A percentile compares a stretch with the other conserved stretches of the same genome.
phyloP scores from a whole-genome alignment of 768 basidiomycete genomes.

The Pleurotus salmoneostramineus region DNA sequence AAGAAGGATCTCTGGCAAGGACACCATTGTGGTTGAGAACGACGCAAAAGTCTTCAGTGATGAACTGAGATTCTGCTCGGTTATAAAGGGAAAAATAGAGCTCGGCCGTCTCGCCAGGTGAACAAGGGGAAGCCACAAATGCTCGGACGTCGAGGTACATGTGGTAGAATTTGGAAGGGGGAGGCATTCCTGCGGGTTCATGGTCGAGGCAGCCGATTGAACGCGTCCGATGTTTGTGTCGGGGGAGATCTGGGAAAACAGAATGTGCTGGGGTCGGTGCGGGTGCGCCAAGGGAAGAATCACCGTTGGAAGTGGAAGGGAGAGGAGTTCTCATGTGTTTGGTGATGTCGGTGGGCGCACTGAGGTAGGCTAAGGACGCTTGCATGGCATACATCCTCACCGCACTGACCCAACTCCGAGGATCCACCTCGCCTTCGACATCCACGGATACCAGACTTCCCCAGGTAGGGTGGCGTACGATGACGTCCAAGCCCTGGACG shows the following conservation, averaged over 20 bases:
- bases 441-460: constrained; percentile 91
- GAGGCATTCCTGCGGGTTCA: constrained; percentile 26
- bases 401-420: constrained; percentile 83
- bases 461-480: constrained; percentile 93
- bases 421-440: constrained; percentile 77
- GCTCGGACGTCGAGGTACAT: constrained; percentile 88
- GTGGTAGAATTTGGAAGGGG: constrained; percentile 77
- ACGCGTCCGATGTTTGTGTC: constrained; percentile 34
- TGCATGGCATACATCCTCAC: constrained; percentile 93
- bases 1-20: constrained; percentile 71
- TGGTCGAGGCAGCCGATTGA: constrained; percentile 28
- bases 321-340: constrained; percentile 26
- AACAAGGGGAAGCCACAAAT: constrained; percentile 87
- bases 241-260: constrained; percentile 59
- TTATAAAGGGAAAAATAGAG: constrained; percentile 93
- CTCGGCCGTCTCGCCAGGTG: constrained; percentile 89
- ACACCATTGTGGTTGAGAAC: constrained; percentile 91
- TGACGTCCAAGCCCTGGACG: constrained; percentile 88
- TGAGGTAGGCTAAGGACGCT: constrained; percentile 73
- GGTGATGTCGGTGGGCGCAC: constrained; percentile 39
- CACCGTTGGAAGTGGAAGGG: constrained; percentile 38
- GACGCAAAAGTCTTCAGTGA: constrained; percentile 91
- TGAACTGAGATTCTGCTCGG: constrained; percentile 76
- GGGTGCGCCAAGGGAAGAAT: constrained; percentile 41
- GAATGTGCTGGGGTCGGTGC: constrained; percentile 64